phyloP scores from a whole-genome alignment of 176 grass and related monocot genomes.

The Triticum turgidum region DNA sequence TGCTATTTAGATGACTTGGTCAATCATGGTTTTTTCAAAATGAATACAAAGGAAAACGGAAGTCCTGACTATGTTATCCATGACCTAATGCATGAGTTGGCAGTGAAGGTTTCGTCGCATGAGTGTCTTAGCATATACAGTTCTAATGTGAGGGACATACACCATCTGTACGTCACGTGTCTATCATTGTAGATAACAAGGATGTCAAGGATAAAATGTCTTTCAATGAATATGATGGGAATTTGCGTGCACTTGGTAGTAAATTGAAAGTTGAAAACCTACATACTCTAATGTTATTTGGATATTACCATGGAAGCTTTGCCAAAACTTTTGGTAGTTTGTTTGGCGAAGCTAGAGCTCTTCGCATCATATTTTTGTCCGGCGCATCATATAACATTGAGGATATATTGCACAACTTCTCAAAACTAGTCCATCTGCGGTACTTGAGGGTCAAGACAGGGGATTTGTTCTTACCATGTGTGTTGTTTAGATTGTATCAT shows the following conservation, averaged over 20 bases:
- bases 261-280: not conserved
- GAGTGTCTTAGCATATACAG: conserved; percentile 12
- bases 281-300: not conserved
- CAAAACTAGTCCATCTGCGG: not conserved
- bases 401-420: not conserved
- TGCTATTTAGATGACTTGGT: not conserved
- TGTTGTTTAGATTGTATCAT: not conserved
- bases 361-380: not conserved
- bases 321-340: not conserved
- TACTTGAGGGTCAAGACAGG: not conserved
- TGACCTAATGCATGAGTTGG: conserved; percentile 23
- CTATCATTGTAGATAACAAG: not conserved
- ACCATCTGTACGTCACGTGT: conserved; percentile 16
- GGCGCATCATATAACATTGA: too few relatives aligned
- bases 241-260: too few relatives aligned
- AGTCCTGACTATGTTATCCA: not conserved
- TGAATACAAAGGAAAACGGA: not conserved
- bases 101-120: not conserved
- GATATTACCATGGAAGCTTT: not conserved
- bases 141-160: not conserved
- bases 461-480: not conserved
- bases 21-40: not conserved
- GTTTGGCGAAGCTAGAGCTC: not conserved
- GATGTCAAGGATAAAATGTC: too few relatives aligned
- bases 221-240: accelerated